Evolutionary conservation across 495 filamentous ascomycete genomes (phyloP).

Genomic region (Aspergillus heteromorphus): DNA sequence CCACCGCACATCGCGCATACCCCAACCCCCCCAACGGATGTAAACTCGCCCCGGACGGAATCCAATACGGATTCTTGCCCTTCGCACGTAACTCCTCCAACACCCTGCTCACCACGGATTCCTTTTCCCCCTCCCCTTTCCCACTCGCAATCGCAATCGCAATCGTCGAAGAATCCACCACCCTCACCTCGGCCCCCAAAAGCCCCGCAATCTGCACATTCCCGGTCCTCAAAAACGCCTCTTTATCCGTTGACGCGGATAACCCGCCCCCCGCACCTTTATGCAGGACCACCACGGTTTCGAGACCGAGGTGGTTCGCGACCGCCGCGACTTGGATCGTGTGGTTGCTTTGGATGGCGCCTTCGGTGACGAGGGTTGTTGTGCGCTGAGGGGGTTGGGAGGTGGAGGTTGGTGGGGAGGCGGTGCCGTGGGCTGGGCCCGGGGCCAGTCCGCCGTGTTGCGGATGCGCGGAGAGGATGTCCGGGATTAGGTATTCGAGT

Average conservation of each 20-base stretch:
- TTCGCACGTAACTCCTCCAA: neutral
- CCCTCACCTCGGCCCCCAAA: constrained; percentile 35
- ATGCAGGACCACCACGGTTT: constrained; percentile 25
- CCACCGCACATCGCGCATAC: constrained; percentile 35
- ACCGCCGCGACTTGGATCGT: constrained; percentile 34
- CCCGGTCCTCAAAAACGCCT: constrained; percentile 19
- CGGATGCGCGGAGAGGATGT: constrained; percentile 21
- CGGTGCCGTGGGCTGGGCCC: neutral
- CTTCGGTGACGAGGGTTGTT: constrained; percentile 37
- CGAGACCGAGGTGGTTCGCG: constrained; percentile 24
- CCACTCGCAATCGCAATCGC: neutral
- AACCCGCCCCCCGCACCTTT: constrained; percentile 27
- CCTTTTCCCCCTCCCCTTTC: constrained; percentile 8
- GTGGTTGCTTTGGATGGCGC: constrained; percentile 40
- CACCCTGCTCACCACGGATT: constrained; percentile 1
- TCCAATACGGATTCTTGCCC: constrained; percentile 27
- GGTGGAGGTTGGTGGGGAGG: neutral
- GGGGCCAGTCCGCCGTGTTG: constrained; percentile 1
- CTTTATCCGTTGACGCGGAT: constrained; percentile 8
- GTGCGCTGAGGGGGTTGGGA: neutral
- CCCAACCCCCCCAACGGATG: constrained; percentile 37
- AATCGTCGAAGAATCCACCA: constrained; percentile 19
- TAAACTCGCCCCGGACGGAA: constrained; percentile 36
- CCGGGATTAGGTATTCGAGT: constrained; percentile 38
- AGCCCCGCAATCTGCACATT: constrained; percentile 29